Evolutionary conservation across 805 yeast species (phyloP), one percentile per base, ranked within the genome.

Genomic region (Candida golubevii): DNA sequence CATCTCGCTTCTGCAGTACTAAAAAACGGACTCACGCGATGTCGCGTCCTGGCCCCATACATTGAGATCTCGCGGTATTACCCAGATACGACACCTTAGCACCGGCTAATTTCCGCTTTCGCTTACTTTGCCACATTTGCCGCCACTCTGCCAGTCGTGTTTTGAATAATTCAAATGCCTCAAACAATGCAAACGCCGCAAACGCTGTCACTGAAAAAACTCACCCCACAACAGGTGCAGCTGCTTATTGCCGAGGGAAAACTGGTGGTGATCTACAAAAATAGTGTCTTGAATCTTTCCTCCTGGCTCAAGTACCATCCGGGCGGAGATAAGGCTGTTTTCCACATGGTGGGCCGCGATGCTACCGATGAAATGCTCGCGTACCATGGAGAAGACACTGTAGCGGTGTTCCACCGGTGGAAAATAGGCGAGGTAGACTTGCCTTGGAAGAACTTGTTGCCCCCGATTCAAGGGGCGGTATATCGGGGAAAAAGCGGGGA

Each of bases 341-440:
- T 71, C 54, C 97, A 89, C 63, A 74, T 88, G 83, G 78, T 88
- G 4, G 97, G 97, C 1, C 67, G 91, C 45, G 96, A 88, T 63
- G 95, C 96, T 15, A 83, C 93, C 0, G 95, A 88, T 60, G 96
- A 89, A 61, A 88, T 88, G 86, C 77, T 81, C 42, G 89, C 90
- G 8, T 88, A 87, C 56, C 96, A 88, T 59, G 61, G 77, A 36
- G 78, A 72, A 10, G 84, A 78, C 39, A 77, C 93, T 0, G 65
- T 75, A 8, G 38, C 47, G 3, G 62, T 63, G 0, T 83, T 86
- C 61, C 56, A 59, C n/a, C 72, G 63, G 33, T 89, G 77, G 77
- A 75, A 67, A 44, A 74, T 88, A 11, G 97, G 96, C 1, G 59
- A 55, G 10, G 79, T 88, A 7, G 79, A 81, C 44, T 62, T 70